Evolutionary conservation across 2,329 filamentous ascomycete species (phyloP).

Genomic region (Coniochaeta sp.): DNA sequence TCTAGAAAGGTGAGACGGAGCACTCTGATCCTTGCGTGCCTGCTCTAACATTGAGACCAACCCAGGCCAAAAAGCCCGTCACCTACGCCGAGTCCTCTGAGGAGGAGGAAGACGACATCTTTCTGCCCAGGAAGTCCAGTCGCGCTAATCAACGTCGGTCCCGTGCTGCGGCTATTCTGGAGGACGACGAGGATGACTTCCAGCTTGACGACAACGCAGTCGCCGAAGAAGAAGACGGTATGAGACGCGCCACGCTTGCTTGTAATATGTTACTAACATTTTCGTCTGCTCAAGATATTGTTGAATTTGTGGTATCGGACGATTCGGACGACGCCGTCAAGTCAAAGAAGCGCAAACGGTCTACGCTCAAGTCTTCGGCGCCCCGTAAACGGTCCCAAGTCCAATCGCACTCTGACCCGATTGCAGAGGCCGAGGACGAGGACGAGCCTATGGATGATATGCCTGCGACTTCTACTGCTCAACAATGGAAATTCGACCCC

Average conservation of each 20-base stretch:
- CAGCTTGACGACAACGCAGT: conserved; percentile 51
- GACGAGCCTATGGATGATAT: conserved; percentile 49
- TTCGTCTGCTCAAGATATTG: conserved; percentile 62
- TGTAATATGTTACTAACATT: conserved; percentile 6
- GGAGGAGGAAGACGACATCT: conserved; percentile 69
- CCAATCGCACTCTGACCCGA: conserved; percentile 28
- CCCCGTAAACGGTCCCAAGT: conserved; percentile 57
- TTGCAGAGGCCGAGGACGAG: conserved; percentile 42
- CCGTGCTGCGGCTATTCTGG: conserved; percentile 57
- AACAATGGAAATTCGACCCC: conserved; percentile 69
- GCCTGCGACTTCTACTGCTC: conserved; percentile 62
- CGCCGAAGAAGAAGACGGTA: conserved; percentile 57
- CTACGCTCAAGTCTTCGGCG: conserved; percentile 36
- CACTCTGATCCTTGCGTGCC: neutral
- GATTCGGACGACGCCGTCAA: conserved; percentile 64
- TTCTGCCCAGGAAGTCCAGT: conserved; percentile 36
- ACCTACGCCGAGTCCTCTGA: conserved; percentile 84
- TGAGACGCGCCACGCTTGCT: conserved; percentile 8
- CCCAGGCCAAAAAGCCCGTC: conserved; percentile 48
- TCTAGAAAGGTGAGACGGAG: conserved; percentile 62
- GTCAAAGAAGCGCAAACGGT: conserved; percentile 71
- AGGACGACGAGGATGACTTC: conserved; percentile 67
- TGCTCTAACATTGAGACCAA: neutral
- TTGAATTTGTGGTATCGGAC: conserved; percentile 81
- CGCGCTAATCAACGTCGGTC: conserved; percentile 31